Conservation (phyloP, 768 basidiomycete species). For the Collybiopsis luxurians region DNA sequence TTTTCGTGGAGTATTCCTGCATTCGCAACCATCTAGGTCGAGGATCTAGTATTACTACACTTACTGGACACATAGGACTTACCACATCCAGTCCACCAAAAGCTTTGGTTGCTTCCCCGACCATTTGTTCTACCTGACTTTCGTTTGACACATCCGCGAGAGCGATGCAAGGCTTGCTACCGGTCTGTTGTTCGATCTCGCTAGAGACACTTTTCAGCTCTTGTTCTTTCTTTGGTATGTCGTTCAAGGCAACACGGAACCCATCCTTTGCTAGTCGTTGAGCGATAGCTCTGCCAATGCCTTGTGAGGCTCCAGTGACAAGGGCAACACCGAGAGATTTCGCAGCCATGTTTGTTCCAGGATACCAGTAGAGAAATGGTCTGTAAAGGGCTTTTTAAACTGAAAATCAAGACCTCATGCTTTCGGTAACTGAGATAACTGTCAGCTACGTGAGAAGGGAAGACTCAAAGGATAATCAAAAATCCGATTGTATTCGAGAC, state of each 20-base stretch:
- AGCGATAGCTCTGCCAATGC: conserved; percentile 38
- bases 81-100: conserved; percentile 37
- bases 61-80: conserved; percentile 7
- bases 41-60: not conserved
- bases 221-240: conserved; percentile 12
- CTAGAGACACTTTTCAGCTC: not conserved
- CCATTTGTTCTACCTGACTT: conserved; percentile 28
- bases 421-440: too few species aligned
- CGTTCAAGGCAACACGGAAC: conserved; percentile 34
- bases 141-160: conserved; percentile 30
- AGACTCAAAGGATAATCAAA: too few species aligned
- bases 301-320: conserved; percentile 36
- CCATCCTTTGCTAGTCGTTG: conserved; percentile 34
- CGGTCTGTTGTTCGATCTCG: not conserved
- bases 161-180: not conserved
- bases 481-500: too few species aligned
- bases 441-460: too few species aligned
- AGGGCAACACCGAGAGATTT: conserved; percentile 23
- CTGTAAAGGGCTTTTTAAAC: not conserved
- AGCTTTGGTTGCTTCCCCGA: conserved; percentile 13
- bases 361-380: not conserved
- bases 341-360: not conserved
- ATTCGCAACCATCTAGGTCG: conserved; percentile 21
- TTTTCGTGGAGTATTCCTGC: conserved; percentile 13
- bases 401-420: too few species aligned